These are phyloP conservation scores for Pseudopyricularia javanii DNA, from an alignment of 2,329 filamentous ascomycete genomes.

Conservation along the genomic window DNA sequence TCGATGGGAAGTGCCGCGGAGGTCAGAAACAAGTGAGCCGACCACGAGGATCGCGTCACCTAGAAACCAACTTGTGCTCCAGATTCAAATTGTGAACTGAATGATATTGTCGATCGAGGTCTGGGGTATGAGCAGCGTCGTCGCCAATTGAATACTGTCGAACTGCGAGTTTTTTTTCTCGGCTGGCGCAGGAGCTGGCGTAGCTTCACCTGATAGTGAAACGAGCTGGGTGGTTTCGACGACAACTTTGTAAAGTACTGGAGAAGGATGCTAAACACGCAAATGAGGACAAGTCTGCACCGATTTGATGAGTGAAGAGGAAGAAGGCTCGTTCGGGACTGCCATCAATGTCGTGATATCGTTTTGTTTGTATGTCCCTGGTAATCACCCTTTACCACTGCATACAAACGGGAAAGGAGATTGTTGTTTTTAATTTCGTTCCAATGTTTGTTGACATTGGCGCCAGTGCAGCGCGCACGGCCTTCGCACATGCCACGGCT, in stretches of 20 bases:
- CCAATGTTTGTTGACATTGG: neutral
- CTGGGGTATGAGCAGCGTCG: neutral
- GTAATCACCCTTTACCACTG: neutral
- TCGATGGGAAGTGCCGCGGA: neutral
- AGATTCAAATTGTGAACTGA: neutral
- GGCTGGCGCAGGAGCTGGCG: neutral
- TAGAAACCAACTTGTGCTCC: neutral
- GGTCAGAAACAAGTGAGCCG: neutral
- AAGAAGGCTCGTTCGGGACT: neutral
- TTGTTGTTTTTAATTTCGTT: neutral
- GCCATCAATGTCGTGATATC: neutral
- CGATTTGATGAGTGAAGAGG: neutral
- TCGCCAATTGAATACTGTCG: neutral
- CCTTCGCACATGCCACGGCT: neutral
- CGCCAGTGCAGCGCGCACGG: neutral
- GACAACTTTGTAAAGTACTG: neutral
- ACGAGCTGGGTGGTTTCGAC: neutral
- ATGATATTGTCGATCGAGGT: neutral
- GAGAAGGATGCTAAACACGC: slow-evolving; percentile 2
- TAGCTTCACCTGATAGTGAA: neutral
- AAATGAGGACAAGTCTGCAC: slow-evolving; percentile 2
- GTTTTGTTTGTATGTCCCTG: neutral
- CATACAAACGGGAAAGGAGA: neutral
- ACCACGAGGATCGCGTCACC: neutral
- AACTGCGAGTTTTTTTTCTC: neutral